phyloP scores from a whole-genome alignment of 495 filamentous ascomycete species.

The Xylaria acuta region DNA sequence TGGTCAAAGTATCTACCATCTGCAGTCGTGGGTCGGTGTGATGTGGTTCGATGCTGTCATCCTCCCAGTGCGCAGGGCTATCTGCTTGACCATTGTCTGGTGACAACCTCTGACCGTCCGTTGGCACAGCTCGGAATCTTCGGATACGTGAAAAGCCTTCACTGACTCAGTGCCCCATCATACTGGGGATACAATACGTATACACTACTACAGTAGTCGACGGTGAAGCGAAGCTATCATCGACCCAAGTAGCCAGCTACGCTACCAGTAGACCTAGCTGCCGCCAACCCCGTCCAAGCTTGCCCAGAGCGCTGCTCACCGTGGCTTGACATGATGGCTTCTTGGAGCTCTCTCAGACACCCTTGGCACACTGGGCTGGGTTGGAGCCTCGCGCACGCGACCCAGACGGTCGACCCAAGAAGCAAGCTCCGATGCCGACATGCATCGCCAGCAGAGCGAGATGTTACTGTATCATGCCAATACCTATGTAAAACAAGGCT shows the following conservation, averaged over 20 bases:
- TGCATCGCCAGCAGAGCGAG: constrained; percentile 23
- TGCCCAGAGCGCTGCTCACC: neutral
- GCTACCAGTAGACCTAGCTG: neutral
- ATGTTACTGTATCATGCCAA: constrained; percentile 19
- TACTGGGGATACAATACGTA: neutral
- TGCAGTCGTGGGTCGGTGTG: constrained; percentile 22
- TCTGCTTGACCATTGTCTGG: constrained; percentile 13
- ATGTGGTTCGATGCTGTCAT: constrained; percentile 29
- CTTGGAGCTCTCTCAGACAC: neutral
- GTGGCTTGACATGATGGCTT: constrained; percentile 3
- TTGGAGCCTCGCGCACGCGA: constrained; percentile 23
- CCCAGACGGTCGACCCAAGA: constrained; percentile 1
- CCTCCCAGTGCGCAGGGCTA: constrained; percentile 10
- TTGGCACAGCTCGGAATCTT: constrained; percentile 18
- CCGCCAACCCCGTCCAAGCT: constrained; percentile 1
- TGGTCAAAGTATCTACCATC: neutral
- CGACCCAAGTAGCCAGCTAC: neutral
- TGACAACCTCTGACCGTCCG: constrained; percentile 8
- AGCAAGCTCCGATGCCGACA: constrained; percentile 11
- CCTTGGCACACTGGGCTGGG: constrained; percentile 14
- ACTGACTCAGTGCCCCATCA: neutral
- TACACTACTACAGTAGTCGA: neutral
- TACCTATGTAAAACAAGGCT: neutral
- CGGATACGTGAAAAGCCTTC: constrained; percentile 4
- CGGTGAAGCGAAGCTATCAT: constrained; percentile 1